Conservation (phyloP, 805 yeast genomes). For the Candida silvicultrix region DNA sequence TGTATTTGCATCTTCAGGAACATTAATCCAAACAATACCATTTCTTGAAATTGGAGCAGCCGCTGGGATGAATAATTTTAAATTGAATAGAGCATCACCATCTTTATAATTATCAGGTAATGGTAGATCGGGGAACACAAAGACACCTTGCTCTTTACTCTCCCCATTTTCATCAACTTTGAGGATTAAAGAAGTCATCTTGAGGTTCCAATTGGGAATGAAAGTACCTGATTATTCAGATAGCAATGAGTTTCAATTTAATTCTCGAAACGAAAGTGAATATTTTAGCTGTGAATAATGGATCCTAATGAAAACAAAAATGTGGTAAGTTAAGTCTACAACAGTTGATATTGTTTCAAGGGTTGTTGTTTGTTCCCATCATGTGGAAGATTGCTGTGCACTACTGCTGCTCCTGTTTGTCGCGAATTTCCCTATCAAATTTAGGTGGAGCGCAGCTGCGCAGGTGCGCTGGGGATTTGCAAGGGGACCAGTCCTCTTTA, state of each 20-base stretch:
- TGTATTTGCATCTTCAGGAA: conserved; percentile 40
- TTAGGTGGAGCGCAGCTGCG: background rate
- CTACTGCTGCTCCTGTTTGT: background rate
- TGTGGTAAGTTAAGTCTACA: too few relatives aligned
- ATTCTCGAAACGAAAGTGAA: too few relatives aligned
- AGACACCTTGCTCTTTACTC: conserved; percentile 30
- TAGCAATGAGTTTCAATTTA: too few relatives aligned
- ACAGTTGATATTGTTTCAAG: background rate
- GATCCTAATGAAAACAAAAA: too few relatives aligned
- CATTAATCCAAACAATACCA: conserved; percentile 70
- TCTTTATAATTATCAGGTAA: conserved; percentile 26
- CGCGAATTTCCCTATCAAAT: background rate
- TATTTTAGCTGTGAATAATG: too few relatives aligned
- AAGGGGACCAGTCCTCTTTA: too few relatives aligned
- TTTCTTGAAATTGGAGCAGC: conserved; percentile 67
- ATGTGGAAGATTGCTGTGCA: background rate
- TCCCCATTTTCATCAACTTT: conserved; percentile 29
- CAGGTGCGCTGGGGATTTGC: too few relatives aligned
- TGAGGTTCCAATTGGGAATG: too few relatives aligned
- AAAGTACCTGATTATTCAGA: too few relatives aligned
- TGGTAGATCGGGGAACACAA: conserved; percentile 33
- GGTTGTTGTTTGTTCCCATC: too few relatives aligned
- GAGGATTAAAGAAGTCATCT: conserved; percentile 27
- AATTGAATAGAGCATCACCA: conserved; percentile 39
- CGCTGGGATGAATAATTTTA: conserved; percentile 65